These are phyloP conservation scores for Solanum etuberosum DNA, from an alignment of 257 asterid species.

Conservation along the genomic window DNA sequence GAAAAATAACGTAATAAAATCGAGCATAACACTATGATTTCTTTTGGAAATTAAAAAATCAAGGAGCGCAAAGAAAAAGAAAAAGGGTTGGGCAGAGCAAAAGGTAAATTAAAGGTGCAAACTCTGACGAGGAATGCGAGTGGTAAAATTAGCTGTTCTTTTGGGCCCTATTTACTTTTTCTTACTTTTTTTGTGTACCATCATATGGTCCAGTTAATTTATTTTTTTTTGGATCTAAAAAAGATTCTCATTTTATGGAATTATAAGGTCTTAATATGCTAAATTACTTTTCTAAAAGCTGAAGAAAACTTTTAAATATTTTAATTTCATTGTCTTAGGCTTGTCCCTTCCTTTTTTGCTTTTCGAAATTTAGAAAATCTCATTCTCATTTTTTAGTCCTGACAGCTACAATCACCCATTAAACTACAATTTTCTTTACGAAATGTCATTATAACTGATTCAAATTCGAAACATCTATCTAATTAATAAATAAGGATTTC, in stretches of 20 bases:
- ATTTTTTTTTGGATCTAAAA: neutral
- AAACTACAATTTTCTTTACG: neutral
- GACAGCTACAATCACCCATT: neutral
- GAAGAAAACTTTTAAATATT: neutral
- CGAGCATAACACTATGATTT: neutral
- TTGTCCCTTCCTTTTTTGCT: neutral
- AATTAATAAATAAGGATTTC: neutral
- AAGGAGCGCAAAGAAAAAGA: neutral
- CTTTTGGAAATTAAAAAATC: too few relatives aligned
- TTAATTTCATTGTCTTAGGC: neutral
- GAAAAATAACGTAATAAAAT: neutral
- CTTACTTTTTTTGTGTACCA: neutral
- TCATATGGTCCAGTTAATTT: neutral
- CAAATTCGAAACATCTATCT: neutral
- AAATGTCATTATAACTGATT: neutral
- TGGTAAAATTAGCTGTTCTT: conserved; percentile 16
- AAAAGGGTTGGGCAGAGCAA: neutral
- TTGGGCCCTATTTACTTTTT: conserved; percentile 1
- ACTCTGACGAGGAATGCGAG: conserved; percentile 7
- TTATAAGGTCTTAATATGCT: neutral
- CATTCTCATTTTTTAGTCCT: neutral
- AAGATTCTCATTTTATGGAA: neutral
- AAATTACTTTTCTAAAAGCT: neutral
- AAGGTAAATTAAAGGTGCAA: neutral
- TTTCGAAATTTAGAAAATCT: neutral